Evolutionary conservation across 176 grass and related monocot genomes (phyloP), one percentile per base, ranked within the genome.

Genomic region (Musa schizocarpa): DNA sequence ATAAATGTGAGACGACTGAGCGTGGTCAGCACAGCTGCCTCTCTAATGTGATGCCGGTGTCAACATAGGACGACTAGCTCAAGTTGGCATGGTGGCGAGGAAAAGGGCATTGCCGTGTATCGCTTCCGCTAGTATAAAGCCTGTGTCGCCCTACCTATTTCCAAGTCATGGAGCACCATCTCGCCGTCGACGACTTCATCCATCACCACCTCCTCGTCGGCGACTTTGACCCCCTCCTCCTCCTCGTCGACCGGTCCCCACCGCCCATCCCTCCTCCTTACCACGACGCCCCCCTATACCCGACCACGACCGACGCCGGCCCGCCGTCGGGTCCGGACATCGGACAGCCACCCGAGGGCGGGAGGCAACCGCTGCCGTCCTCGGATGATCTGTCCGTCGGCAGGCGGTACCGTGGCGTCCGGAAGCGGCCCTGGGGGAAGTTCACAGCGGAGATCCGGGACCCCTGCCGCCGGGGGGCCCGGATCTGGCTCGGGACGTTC

Each of bases 401-500:
- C 17, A 14, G 57, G 17, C 10, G 57, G 57, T 62, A n/a, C 57
- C 14, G 57, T 14, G 57, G 57, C 57, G 67, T 69, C 26, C 34
- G 67, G 16, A 14, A 69, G 67, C 24, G 67, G 34, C 67, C 34
- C 26, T 69, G 67, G 67, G 67, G 67, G 67, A 69, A 50, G 29
- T 69, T 9, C 34, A 34, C 67, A 14, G 67, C 67, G 26, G 67
- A 69, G 67, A 69, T 69, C 67, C 67, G 67, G 6, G 67, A 69
- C 67, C 67, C 67, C 1, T 19, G 29, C 21, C n/a, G 69, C 49
- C 71, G 71, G 50, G 71, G 71, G 10, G 22, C 71, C 11, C 21
- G 71, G 51, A 50, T 73, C 22, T 73, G 71, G 71, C 71, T 73
- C 51, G 71, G 71, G 11, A 73, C 71, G 4, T 73, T 26, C 71